phyloP scores from a whole-genome alignment of 208 protist species.

The Wallacemonas rigidus region DNA sequence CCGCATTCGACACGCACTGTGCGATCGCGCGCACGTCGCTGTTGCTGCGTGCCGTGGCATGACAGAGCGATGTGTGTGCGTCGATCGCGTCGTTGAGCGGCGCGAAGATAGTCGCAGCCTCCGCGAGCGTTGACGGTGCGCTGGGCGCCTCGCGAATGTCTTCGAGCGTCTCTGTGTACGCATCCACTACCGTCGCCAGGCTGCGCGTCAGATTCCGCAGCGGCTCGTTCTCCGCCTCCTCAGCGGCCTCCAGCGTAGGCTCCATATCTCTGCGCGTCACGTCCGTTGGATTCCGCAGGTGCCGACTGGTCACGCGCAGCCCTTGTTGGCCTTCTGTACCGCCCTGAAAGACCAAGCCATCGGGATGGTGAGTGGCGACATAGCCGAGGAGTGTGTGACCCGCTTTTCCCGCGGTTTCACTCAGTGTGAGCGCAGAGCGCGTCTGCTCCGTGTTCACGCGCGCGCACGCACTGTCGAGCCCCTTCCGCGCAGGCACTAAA shows the following conservation, averaged over 20 bases:
- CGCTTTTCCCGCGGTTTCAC: not conserved
- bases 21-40: slow-evolving; percentile 29
- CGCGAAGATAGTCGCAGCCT: slow-evolving; percentile 23
- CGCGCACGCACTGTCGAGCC: slow-evolving; percentile 2
- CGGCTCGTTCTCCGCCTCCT: slow-evolving; percentile 21
- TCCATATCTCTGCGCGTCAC: slow-evolving; percentile 24
- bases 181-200: slow-evolving; percentile 25
- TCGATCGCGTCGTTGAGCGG: slow-evolving; percentile 36
- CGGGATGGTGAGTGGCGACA: not conserved
- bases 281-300: slow-evolving; percentile 26
- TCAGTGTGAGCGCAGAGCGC: slow-evolving; percentile 1
- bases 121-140: slow-evolving; percentile 13
- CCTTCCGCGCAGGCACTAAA: not conserved
- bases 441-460: slow-evolving; percentile 1
- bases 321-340: not conserved
- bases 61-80: slow-evolving; percentile 25
- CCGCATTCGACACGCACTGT: slow-evolving; percentile 32
- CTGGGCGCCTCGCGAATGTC: slow-evolving; percentile 20
- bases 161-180: slow-evolving; percentile 27
- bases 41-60: slow-evolving; percentile 20
- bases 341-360: not conserved
- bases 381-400: slow-evolving; percentile 3
- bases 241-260: slow-evolving; percentile 22
- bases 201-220: slow-evolving; percentile 19
- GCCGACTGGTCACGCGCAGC: slow-evolving; percentile 19